Evolutionary conservation across 306 rosid species (phyloP), one percentile per base, ranked within the genome.

Genomic region (Adenanthera pavonina): DNA sequence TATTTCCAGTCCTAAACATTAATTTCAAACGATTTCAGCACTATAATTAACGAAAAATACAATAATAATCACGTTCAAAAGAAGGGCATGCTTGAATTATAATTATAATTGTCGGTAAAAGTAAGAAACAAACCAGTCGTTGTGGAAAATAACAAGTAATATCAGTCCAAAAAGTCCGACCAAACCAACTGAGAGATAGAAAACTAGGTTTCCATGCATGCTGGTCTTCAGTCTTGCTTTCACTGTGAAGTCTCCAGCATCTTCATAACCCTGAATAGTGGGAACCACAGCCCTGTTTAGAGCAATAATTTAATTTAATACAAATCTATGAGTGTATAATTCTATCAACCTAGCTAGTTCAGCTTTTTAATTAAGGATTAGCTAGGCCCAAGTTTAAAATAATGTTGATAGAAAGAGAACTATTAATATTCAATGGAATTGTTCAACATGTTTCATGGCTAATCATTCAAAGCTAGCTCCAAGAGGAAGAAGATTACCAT

Each of bases 221-320:
- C 98, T 95, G 66, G 98, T 91, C 89, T 79, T 95, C 88, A 95
- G 86, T 86, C 93, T 95, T 69, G 82, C 94, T 82, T 84, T 87
- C 46, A 91, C 83, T 8, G 97, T 92, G 64, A 95, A 95, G 84
- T 95, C 98, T 68, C 97, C 98, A 81, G 98, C 97, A 81, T 95
- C 98, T 92, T 95, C 97, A 89, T 90, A 95, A 81, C 98, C 98
- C 92, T 95, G 97, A 89, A 95, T 79, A 92, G 92, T 92, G 86
- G 98, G 98, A 87, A 90, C 91, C 95, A 90, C 94, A 87, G 92
- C 86, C 98, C 98, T 95, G 97, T 83, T 91, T 87, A 90, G 90
- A 87, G 84, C 82, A 86, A 89, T 85, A 86, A 72, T 79, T 25
- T 52, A 52, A 5, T 52, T 79, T 83, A 73, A 83, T 80, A 67